These are phyloP conservation scores for Phialophora expanda DNA, from an alignment of 2,329 filamentous ascomycete genomes.

Conservation along the genomic window DNA sequence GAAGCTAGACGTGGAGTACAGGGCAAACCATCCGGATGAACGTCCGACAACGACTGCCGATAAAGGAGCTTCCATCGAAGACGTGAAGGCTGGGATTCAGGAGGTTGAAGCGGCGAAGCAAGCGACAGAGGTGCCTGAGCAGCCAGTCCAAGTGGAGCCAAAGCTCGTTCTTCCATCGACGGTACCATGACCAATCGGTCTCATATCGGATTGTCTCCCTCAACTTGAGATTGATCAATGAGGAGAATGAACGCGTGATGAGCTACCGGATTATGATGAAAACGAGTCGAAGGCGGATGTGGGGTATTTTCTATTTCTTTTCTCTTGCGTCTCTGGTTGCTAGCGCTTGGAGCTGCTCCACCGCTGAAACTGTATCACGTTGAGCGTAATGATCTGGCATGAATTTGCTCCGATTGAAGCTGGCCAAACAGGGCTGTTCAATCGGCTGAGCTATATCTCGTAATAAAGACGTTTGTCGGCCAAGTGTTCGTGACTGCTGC, in stretches of 20 bases:
- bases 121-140: conserved; percentile 30
- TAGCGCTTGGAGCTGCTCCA: conserved; percentile 1
- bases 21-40: conserved; percentile 42
- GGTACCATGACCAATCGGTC: conserved; percentile 22
- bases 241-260: conserved; percentile 13
- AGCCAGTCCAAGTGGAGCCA: conserved; percentile 24
- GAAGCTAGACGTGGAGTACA: conserved; percentile 47
- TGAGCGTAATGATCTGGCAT: neutral
- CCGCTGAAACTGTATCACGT: neutral
- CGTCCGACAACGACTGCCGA: conserved; percentile 50
- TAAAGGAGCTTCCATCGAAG: conserved; percentile 48
- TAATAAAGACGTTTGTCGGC: neutral
- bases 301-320: conserved; percentile 6
- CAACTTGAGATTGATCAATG: conserved; percentile 15
- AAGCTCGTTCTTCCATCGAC: conserved; percentile 30
- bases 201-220: neutral
- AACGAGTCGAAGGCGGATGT: neutral
- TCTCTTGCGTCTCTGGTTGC: neutral
- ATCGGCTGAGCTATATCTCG: neutral
- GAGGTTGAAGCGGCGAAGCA: conserved; percentile 46
- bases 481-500: neutral
- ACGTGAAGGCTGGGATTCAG: conserved; percentile 49
- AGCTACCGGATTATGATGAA: conserved; percentile 7
- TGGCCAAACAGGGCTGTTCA: neutral
- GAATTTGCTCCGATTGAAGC: neutral